Conservation (phyloP, 225 moss, liverwort and hornwort genomes). For the Bryoerythrophyllum caledonicum region DNA sequence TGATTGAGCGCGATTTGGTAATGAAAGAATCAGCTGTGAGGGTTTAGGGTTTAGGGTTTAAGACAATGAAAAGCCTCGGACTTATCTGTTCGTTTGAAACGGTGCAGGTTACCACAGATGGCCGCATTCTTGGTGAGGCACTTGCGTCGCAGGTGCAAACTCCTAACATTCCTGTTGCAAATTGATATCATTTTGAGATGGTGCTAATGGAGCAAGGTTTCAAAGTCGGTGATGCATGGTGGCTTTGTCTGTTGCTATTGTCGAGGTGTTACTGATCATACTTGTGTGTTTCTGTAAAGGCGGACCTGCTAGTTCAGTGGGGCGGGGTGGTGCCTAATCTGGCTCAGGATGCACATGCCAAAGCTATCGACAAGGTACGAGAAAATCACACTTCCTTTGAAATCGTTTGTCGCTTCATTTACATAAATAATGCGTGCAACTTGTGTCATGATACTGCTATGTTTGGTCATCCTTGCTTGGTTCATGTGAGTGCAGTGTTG, state of each 20-base stretch:
- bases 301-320: slow-evolving; percentile 89
- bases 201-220: background rate
- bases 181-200: background rate
- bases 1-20: background rate
- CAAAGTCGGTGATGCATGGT: background rate
- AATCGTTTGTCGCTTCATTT: slow-evolving; percentile 2
- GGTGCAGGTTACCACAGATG: slow-evolving; percentile 71
- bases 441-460: slow-evolving; percentile 4
- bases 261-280: slow-evolving; percentile 13
- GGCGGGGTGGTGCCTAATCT: slow-evolving; percentile 96
- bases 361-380: slow-evolving; percentile 86
- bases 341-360: slow-evolving; percentile 88
- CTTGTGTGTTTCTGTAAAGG: slow-evolving; percentile 44
- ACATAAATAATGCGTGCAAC: background rate
- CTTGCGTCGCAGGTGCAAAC: slow-evolving; percentile 85
- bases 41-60: slow-evolving; percentile 33
- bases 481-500: background rate
- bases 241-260: slow-evolving; percentile 5
- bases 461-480: slow-evolving; percentile 17
- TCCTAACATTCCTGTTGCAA: background rate
- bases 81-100: slow-evolving; percentile 8
- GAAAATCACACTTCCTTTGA: background rate
- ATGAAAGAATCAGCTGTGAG: slow-evolving; percentile 3
- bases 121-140: slow-evolving; percentile 86
- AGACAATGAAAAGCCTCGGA: background rate